Evolutionary conservation across 371 early-diverging fungal genomes (phyloP).

Genomic region (Coemansia sp.): DNA sequence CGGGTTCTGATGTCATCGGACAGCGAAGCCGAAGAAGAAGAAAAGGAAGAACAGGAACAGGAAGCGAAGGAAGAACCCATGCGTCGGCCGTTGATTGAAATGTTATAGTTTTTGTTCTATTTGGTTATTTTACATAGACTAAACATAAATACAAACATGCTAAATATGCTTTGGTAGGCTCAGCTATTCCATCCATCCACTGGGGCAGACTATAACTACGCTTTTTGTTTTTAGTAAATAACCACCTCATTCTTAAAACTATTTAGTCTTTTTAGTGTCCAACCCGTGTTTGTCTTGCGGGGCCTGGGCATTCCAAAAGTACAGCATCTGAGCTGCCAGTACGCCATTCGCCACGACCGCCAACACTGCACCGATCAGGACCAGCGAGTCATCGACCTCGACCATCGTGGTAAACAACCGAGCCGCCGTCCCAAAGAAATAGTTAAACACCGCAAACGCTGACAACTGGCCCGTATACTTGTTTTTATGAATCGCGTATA

Average conservation of each 20-base stretch:
- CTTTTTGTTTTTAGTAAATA: no score
- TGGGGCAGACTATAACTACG: constrained; percentile 31
- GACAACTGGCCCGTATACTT: constrained; percentile 88
- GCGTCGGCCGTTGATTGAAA: no score
- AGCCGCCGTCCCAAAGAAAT: constrained; percentile 80
- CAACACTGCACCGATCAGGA: constrained; percentile 68
- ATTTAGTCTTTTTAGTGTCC: constrained; percentile 37
- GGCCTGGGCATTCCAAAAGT: constrained; percentile 68
- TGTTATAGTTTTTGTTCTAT: no score
- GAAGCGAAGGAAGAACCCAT: no score
- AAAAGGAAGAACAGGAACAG: no score
- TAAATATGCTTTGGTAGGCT: constrained; percentile 31
- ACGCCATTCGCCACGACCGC: constrained; percentile 74
- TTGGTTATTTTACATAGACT: no score
- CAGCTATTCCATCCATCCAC: constrained; percentile 37
- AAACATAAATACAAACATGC: neutral
- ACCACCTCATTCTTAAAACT: no score
- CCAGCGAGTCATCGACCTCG: constrained; percentile 77
- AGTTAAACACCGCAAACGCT: constrained; percentile 83
- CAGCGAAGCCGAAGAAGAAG: constrained; percentile 39
- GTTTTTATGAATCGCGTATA: constrained; percentile 69
- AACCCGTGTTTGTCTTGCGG: constrained; percentile 49
- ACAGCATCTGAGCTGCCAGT: constrained; percentile 76
- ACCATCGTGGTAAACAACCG: constrained; percentile 88
- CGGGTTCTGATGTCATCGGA: constrained; percentile 55